Percentiles rank a stretch among this genome's conserved stretches.
phyloP scores from a whole-genome alignment of 768 basidiomycete genomes.

The Pleurotus pulmonarius region DNA sequence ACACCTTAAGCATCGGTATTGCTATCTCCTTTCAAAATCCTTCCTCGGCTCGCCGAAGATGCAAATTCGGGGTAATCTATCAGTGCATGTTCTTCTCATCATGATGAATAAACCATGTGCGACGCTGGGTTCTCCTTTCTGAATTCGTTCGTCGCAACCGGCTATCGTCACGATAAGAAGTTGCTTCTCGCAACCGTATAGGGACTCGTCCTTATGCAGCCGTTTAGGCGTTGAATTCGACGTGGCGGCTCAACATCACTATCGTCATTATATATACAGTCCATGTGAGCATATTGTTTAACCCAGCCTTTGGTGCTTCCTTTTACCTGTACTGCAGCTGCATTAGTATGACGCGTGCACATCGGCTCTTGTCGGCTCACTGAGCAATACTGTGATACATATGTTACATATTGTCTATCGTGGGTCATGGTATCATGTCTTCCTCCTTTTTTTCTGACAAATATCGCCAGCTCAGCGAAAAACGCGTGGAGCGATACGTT shows the following conservation, averaged over 20 bases:
- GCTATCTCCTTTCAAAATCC: no score
- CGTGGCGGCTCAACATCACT: not conserved
- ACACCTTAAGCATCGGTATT: no score
- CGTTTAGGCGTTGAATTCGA: conserved; percentile 1
- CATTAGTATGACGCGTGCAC: not conserved
- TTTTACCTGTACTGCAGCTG: not conserved
- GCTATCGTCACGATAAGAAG: not conserved
- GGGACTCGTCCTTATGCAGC: not conserved
- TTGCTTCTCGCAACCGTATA: not conserved
- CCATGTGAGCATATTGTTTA: conserved; percentile 3
- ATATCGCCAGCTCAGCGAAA: conserved; percentile 2
- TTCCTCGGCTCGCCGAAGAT: no score
- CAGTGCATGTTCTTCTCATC: not conserved
- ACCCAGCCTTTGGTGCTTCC: not conserved
- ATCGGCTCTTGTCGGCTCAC: not conserved
- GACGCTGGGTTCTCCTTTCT: conserved; percentile 1
- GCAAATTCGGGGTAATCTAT: no score
- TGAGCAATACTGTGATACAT: not conserved
- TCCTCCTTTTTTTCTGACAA: not conserved
- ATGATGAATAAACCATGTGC: not conserved
- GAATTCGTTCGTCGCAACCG: not conserved
- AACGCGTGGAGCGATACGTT: not conserved
- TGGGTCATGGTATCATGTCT: not conserved
- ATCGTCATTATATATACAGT: not conserved
- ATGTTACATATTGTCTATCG: not conserved